Evolutionary conservation across 352 stramenopile genomes (phyloP), one percentile per base, ranked within the genome.

Genomic region (Halophytophthora polymorphica): DNA sequence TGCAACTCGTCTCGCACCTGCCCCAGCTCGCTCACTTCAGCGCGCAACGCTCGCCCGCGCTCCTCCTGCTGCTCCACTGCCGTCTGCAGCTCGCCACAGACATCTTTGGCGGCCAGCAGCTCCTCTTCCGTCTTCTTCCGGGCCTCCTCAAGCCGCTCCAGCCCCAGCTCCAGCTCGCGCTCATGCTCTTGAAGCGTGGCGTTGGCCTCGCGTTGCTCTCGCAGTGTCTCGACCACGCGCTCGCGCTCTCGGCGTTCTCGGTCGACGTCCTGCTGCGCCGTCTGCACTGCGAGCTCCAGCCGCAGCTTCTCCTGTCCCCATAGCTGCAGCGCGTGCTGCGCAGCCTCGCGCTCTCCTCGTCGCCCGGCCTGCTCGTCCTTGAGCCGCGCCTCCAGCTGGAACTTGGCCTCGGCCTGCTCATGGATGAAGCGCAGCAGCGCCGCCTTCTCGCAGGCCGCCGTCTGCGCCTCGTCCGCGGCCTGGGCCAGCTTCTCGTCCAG

Each of bases 391-490:
- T 92, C 77, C 8, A 85, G 25, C 17, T 77, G 66, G 36, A 89
- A 82, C 39, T 89, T 90, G 38, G 62, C 57, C 49, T 89, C 76
- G 1, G 78, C 79, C 50, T 90, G 78, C 28, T 88, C 73, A 17
- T 90, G 81, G 19, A 90, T 85, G 44, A 78, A 90, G 42, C 83
- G 83, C 48, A 92, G 64, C 31, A 92, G 52, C 25, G 72, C 86
- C 2, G 78, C 66, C 40, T 90, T 89, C 54, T 92, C 82, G 23
- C 78, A 85, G 13, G 71, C 73, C 13, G 68, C 63, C 14, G 72
- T 88, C 50, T 88, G 75, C 19, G 61, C 62, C 14, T 86, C 72
- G 17, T 60, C 73, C 8, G 69, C 51, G 17, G 66, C 37, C 15
- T 58, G 50, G 2, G 65, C 69, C 23, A 89, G 50, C n/a, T 79